Evolutionary conservation across 176 grass and related monocot species (phyloP).

Genomic region (Triticum dicoccoides): DNA sequence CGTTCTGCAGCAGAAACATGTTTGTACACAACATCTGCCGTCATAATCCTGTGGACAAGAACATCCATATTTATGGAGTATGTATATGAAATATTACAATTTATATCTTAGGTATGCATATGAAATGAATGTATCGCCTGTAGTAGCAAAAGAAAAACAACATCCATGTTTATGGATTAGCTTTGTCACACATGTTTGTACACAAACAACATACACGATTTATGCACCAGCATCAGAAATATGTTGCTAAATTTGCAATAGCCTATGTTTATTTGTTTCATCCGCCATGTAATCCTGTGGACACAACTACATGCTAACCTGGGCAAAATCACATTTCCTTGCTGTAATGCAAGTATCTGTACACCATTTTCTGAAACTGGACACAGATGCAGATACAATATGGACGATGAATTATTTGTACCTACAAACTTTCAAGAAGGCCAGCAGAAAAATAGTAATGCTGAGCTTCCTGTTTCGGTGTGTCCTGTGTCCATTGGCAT

Average conservation of each 20-base stretch:
- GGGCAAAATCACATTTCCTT: background rate
- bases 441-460: slow-evolving; percentile 11
- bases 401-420: background rate
- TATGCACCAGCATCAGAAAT: background rate
- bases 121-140: background rate
- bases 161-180: background rate
- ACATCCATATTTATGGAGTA: too few species aligned
- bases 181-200: background rate
- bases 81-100: background rate
- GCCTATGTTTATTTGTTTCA: background rate
- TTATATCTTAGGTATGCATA: background rate
- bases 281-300: background rate
- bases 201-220: background rate
- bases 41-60: too few species aligned
- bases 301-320: background rate
- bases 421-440: background rate
- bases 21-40: too few species aligned
- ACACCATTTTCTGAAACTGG: slow-evolving; percentile 3
- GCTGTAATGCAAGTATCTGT: slow-evolving; percentile 21
- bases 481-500: slow-evolving; percentile 7
- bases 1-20: background rate
- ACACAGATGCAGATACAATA: background rate
- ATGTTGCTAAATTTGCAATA: background rate
- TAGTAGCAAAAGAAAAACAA: background rate
- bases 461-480: background rate